These are phyloP conservation scores for Leishmania turanica DNA, from an alignment of 208 protist genomes.

Conservation along the genomic window DNA sequence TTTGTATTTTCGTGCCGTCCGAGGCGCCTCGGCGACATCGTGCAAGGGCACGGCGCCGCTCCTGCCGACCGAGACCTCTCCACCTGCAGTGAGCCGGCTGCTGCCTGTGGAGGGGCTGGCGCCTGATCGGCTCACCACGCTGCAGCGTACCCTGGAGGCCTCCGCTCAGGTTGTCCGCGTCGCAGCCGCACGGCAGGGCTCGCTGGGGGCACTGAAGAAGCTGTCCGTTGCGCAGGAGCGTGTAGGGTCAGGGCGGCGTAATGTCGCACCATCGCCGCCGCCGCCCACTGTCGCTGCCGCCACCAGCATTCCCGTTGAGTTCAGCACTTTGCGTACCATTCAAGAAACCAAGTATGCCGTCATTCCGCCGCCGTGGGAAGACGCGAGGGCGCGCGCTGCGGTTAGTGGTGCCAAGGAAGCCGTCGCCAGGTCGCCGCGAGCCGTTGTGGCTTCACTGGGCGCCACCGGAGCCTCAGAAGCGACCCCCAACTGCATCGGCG, in stretches of 20 bases:
- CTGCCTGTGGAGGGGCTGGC: background rate
- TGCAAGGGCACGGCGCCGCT: background rate
- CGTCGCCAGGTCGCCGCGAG: background rate
- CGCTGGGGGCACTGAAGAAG: background rate
- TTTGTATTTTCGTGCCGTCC: slow-evolving; percentile 19
- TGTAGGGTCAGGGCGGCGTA: background rate
- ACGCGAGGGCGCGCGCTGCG: background rate
- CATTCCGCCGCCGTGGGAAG: slow-evolving; percentile 67
- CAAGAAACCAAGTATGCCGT: slow-evolving; percentile 45
- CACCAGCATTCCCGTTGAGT: slow-evolving; percentile 5
- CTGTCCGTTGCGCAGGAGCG: background rate
- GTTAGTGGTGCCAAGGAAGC: background rate
- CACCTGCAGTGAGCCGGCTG: slow-evolving; percentile 4
- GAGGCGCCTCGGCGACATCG: background rate
- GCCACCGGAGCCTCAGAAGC: background rate
- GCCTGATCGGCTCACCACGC: slow-evolving; percentile 17
- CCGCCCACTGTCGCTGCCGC: background rate
- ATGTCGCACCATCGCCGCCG: background rate
- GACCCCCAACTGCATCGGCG: slow-evolving; percentile 12
- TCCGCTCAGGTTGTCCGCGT: slow-evolving; percentile 15
- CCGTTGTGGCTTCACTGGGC: background rate
- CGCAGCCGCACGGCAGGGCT: background rate
- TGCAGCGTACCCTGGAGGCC: slow-evolving; percentile 22
- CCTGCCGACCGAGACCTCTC: background rate
- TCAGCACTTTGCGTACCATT: slow-evolving; percentile 21